A percentile compares a stretch with the other conserved stretches of the same genome.
Evolutionary conservation across 129 eudicot genomes (phyloP).

Genomic region (Sambucus nigra): DNA sequence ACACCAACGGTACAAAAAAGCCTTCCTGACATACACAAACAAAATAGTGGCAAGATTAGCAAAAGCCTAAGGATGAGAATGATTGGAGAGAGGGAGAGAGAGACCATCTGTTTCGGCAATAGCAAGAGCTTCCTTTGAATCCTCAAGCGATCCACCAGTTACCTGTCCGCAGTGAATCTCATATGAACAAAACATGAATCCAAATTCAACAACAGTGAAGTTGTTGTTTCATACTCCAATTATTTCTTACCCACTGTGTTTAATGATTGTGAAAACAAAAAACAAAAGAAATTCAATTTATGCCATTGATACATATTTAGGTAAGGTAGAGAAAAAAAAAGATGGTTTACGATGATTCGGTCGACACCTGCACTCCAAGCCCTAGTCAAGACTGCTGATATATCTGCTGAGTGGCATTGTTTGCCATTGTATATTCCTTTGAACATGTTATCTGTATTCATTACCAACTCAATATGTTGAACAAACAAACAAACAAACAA

Average conservation of each 20-base stretch:
- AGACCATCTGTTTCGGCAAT: slow-evolving; percentile 97
- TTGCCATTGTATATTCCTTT: slow-evolving; percentile 91
- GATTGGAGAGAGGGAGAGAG: not conserved
- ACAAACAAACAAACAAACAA: not conserved
- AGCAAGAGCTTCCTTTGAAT: slow-evolving; percentile 86
- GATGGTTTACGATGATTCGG: slow-evolving; percentile 60
- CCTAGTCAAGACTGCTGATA: slow-evolving; percentile 62
- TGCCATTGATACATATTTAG: too few species aligned
- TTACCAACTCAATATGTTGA: not conserved
- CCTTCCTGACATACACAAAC: slow-evolving; percentile 48
- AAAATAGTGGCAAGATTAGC: slow-evolving; percentile 12
- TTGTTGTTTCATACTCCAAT: not conserved
- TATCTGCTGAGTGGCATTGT: slow-evolving; percentile 75
- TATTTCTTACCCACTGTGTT: not conserved
- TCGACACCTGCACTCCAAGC: slow-evolving; percentile 99
- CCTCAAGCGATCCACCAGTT: slow-evolving; percentile 95
- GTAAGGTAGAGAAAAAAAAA: not conserved
- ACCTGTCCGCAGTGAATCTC: slow-evolving; percentile 35
- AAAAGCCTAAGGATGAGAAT: not conserved
- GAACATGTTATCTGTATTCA: slow-evolving; percentile 84
- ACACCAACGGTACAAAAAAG: slow-evolving; percentile 98
- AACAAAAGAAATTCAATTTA: not conserved
- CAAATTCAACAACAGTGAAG: not conserved
- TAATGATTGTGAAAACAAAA: not conserved
- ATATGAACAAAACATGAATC: not conserved